Conservation (phyloP, 495 filamentous ascomycete genomes). For the Aspergillus indologenus region DNA sequence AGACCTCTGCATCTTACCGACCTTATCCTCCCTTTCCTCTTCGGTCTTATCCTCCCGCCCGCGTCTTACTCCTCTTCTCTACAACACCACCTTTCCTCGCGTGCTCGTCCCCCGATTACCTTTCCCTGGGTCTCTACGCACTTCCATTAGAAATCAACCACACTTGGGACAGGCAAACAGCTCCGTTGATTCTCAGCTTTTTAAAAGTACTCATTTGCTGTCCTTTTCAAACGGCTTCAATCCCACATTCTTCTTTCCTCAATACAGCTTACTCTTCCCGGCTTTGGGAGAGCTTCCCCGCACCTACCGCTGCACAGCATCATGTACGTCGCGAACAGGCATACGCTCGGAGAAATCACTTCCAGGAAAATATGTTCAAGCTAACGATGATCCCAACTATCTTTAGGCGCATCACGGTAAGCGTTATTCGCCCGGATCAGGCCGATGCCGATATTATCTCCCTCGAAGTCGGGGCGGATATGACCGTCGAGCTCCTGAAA, state of each 20-base stretch:
- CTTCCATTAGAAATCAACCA: neutral
- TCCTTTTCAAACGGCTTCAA: neutral
- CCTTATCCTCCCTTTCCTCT: neutral
- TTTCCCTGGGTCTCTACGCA: neutral
- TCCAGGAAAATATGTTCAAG: neutral
- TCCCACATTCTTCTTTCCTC: neutral
- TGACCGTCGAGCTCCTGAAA: conserved; percentile 85
- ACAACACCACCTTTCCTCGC: neutral
- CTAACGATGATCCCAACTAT: conserved; percentile 5
- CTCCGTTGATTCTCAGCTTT: neutral
- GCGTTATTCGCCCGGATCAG: conserved; percentile 68
- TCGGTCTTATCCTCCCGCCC: neutral
- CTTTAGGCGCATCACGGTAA: conserved; percentile 79
- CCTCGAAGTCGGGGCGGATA: conserved; percentile 77
- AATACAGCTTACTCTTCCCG: neutral
- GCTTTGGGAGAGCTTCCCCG: conserved; percentile 20
- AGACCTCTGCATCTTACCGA: neutral
- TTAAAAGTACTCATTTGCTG: neutral
- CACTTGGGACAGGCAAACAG: neutral
- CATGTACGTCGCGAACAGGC: conserved; percentile 17
- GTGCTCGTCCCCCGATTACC: neutral
- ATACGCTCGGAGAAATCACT: neutral
- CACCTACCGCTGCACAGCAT: conserved; percentile 14
- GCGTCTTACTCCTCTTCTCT: neutral
- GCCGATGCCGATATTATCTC: conserved; percentile 76